Percentiles rank a stretch among this genome's conserved stretches.
Evolutionary conservation across 495 filamentous ascomycete genomes (phyloP).

Genomic region (Tuber magnatum): DNA sequence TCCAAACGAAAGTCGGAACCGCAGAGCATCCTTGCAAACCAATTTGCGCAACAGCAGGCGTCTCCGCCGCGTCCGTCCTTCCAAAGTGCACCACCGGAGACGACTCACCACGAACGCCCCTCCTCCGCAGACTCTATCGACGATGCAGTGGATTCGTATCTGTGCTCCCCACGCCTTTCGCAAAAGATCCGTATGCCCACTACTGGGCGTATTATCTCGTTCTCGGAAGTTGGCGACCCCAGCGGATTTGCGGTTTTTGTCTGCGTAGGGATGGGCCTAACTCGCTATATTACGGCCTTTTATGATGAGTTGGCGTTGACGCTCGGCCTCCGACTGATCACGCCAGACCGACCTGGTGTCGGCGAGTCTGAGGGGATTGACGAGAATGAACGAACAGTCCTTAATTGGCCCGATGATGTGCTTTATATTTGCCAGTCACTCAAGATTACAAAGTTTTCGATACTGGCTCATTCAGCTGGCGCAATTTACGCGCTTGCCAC

Average conservation of each 20-base stretch:
- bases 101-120: constrained; percentile 50
- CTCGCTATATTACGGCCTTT: constrained; percentile 90
- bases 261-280: constrained; percentile 97
- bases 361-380: constrained; percentile 81
- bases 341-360: constrained; percentile 87
- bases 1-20: constrained; percentile 43
- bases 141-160: constrained; percentile 75
- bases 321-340: constrained; percentile 83
- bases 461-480: constrained; percentile 94
- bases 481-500: constrained; percentile 97
- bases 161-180: constrained; percentile 72
- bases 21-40: constrained; percentile 42
- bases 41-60: constrained; percentile 42
- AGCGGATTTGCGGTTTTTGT: constrained; percentile 88
- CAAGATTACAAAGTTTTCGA: constrained; percentile 92
- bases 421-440: constrained; percentile 87
- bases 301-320: constrained; percentile 90
- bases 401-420: constrained; percentile 97
- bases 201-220: constrained; percentile 81
- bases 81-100: constrained; percentile 30
- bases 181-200: constrained; percentile 79
- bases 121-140: constrained; percentile 80
- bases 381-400: constrained; percentile 71
- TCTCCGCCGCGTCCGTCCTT: constrained; percentile 42
- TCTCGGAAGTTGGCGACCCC: constrained; percentile 93